A percentile compares a stretch with the other conserved stretches of the same genome.
Evolutionary conservation across 23 red algal species (phyloP).

Genomic region (Gracilaria vermiculophylla): DNA sequence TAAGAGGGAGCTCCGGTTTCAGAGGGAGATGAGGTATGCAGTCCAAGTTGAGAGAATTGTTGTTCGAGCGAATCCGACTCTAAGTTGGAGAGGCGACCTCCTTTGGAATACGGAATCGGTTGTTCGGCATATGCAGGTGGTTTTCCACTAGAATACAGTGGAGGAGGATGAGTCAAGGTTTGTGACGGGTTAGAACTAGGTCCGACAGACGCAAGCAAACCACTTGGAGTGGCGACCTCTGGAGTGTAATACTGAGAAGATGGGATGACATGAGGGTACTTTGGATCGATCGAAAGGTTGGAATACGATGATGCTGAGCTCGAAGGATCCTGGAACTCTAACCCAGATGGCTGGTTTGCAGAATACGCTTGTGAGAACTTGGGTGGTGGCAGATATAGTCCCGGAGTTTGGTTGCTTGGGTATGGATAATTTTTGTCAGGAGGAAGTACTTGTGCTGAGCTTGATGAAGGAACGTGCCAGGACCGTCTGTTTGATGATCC

Average conservation of each 20-base stretch:
- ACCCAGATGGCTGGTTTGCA: background rate
- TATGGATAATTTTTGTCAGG: background rate
- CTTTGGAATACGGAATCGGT: background rate
- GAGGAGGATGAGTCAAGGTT: background rate
- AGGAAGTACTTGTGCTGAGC: background rate
- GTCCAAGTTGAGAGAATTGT: background rate
- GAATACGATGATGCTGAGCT: background rate
- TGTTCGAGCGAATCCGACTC: background rate
- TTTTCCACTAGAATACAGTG: background rate
- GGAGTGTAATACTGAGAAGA: slow-evolving; percentile 6
- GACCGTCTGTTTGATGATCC: background rate
- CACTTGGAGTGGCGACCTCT: background rate
- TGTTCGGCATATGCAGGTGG: background rate
- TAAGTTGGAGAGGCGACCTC: background rate
- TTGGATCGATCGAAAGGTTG: background rate
- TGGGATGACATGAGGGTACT: background rate
- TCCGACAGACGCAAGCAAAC: background rate
- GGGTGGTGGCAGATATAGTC: background rate
- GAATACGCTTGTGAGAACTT: background rate
- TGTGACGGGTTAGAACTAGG: background rate
- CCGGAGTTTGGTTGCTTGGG: background rate
- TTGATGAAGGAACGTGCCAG: background rate
- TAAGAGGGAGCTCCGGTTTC: background rate
- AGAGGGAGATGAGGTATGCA: background rate
- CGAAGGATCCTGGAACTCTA: background rate